Conservation (phyloP, 2,329 filamentous ascomycete genomes). For the Monilinia fructigena region DNA sequence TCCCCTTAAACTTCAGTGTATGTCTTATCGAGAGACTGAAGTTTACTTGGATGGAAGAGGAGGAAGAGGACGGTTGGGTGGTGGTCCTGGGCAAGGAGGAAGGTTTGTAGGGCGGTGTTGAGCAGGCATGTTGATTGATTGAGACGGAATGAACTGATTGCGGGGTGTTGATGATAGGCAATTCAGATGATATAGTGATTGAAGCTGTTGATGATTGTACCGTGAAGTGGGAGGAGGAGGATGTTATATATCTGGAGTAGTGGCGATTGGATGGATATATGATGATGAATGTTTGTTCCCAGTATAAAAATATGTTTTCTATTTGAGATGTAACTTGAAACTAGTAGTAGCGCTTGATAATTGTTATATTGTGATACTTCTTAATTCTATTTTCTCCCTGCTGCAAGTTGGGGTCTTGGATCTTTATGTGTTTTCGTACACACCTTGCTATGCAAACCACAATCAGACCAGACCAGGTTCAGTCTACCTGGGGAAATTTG, state of each 20-base stretch:
- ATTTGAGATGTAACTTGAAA: conserved; percentile 16
- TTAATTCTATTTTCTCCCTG: conserved; percentile 12
- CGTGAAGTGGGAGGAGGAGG: conserved; percentile 9
- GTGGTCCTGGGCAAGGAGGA: conserved; percentile 63
- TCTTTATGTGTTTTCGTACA: conserved; percentile 23
- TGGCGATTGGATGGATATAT: conserved; percentile 7
- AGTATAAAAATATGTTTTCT: conserved; percentile 21
- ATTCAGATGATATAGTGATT: conserved; percentile 15
- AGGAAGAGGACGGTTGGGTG: conserved; percentile 61
- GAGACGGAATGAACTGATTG: conserved; percentile 13
- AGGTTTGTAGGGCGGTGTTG: conserved; percentile 57
- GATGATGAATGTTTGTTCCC: conserved; percentile 12
- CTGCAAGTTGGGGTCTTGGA: conserved; percentile 21
- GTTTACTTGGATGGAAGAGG: conserved; percentile 55
- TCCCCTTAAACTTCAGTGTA: neutral
- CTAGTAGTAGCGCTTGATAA: conserved; percentile 20
- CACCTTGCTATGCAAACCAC: conserved; percentile 9
- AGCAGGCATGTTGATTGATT: conserved; percentile 48
- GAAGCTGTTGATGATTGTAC: conserved; percentile 21
- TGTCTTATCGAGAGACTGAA: conserved; percentile 7
- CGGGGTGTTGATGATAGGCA: neutral
- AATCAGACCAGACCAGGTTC: conserved; percentile 20
- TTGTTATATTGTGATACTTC: conserved; percentile 15
- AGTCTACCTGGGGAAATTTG: conserved; percentile 25
- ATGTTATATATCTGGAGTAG: conserved; percentile 22